Percentiles rank a stretch among this genome's conserved stretches.
Evolutionary conservation across 768 basidiomycete genomes (phyloP).

Genomic region (Podaxis sp.): DNA sequence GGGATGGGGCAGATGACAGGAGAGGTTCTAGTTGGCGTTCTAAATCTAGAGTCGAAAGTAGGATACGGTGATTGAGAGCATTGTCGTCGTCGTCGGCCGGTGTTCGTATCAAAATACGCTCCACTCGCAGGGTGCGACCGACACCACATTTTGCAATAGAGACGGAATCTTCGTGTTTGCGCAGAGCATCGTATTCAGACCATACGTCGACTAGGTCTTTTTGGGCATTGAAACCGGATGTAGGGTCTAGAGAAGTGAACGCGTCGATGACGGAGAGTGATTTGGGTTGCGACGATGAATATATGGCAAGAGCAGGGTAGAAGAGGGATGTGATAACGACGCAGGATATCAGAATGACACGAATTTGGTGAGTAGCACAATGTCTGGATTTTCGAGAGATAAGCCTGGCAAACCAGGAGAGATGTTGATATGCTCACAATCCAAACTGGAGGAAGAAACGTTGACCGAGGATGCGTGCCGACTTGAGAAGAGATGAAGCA

Average conservation of each 20-base stretch:
- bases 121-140: slow-evolving; percentile 68
- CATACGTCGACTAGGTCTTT: slow-evolving; percentile 70
- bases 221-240: slow-evolving; percentile 49
- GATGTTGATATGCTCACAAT: slow-evolving; percentile 49
- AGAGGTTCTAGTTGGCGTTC: slow-evolving; percentile 50
- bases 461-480: slow-evolving; percentile 37
- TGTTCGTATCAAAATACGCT: slow-evolving; percentile 68
- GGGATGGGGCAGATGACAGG: slow-evolving; percentile 30
- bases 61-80: slow-evolving; percentile 55
- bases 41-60: slow-evolving; percentile 60
- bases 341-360: slow-evolving; percentile 82
- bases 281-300: slow-evolving; percentile 68
- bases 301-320: slow-evolving; percentile 85
- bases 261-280: slow-evolving; percentile 63
- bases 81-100: slow-evolving; percentile 39
- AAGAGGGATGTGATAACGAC: slow-evolving; percentile 87
- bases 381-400: slow-evolving; percentile 43
- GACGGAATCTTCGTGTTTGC: slow-evolving; percentile 64
- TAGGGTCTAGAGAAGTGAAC: slow-evolving; percentile 49
- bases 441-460: slow-evolving; percentile 71
- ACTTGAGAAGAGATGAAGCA: slow-evolving; percentile 28
- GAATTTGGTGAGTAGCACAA: slow-evolving; percentile 87
- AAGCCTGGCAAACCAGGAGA: slow-evolving; percentile 2
- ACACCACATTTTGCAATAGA: slow-evolving; percentile 67
- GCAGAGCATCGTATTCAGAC: slow-evolving; percentile 60